Percentiles rank a stretch among this genome's conserved stretches.
Evolutionary conservation across 2,329 filamentous ascomycete species (phyloP).

Genomic region (Pseudogymnoascus sp.): DNA sequence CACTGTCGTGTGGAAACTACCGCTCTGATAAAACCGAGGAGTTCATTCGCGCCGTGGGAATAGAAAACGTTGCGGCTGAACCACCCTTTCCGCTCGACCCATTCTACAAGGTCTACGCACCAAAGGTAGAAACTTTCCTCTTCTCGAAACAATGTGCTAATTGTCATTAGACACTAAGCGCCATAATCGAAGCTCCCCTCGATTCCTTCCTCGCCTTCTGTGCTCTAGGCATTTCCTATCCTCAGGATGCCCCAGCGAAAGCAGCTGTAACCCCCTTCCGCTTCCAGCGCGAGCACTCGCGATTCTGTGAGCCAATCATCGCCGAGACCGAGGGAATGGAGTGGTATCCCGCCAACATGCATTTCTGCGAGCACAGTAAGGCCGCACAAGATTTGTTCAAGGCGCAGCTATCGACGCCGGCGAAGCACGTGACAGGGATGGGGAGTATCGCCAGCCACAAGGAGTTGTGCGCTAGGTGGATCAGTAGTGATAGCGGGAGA

Average conservation of each 20-base stretch:
- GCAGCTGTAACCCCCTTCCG: neutral
- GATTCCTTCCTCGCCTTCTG: constrained; percentile 5
- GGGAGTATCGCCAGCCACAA: neutral
- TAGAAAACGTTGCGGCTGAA: neutral
- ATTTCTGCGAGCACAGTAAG: neutral
- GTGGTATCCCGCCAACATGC: constrained; percentile 1
- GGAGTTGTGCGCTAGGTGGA: neutral
- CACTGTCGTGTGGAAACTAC: neutral
- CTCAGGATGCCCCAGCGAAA: neutral
- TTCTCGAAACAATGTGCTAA: neutral
- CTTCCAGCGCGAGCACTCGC: constrained; percentile 4
- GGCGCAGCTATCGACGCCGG: neutral
- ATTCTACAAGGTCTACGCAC: neutral
- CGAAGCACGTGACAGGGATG: neutral
- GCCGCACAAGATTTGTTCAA: neutral
- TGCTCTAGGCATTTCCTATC: constrained; percentile 3
- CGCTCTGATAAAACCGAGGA: constrained; percentile 2
- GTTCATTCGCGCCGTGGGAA: neutral
- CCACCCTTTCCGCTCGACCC: neutral
- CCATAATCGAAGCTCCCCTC: neutral
- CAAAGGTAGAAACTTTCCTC: neutral
- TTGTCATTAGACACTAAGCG: neutral
- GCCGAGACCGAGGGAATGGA: neutral
- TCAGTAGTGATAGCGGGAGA: neutral
- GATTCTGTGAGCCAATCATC: neutral